Percentiles rank a stretch among this genome's conserved stretches.
Evolutionary conservation across 139 green algal species (phyloP).

Genomic region (Gonium pectorale): DNA sequence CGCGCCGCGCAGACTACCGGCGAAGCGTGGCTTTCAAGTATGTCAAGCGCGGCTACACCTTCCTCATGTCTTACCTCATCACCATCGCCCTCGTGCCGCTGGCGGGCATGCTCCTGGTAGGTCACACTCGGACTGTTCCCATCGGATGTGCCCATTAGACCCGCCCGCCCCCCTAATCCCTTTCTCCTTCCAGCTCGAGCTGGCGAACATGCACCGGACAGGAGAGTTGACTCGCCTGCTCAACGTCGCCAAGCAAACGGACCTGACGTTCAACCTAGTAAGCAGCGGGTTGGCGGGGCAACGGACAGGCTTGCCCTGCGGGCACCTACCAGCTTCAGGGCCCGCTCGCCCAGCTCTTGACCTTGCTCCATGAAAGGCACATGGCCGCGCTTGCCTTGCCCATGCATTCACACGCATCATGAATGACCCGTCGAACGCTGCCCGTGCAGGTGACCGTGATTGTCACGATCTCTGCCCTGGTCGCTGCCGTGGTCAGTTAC

Average conservation of each 20-base stretch:
- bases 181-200: slow-evolving; percentile 73
- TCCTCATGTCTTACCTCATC: slow-evolving; percentile 79
- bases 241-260: slow-evolving; percentile 75
- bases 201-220: slow-evolving; percentile 82
- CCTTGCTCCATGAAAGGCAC: no score
- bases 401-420: no score
- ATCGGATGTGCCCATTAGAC: not conserved
- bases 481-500: slow-evolving; percentile 72
- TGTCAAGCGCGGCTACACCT: slow-evolving; percentile 90
- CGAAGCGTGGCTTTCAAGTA: slow-evolving; percentile 87
- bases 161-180: not conserved
- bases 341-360: no score
- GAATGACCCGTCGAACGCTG: no score
- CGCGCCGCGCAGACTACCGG: slow-evolving; percentile 57
- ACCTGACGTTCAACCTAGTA: slow-evolving; percentile 94
- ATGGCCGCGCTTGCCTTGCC: not conserved
- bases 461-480: slow-evolving; percentile 70
- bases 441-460: slow-evolving; percentile 87
- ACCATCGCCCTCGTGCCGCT: slow-evolving; percentile 78
- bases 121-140: not conserved
- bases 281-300: slow-evolving; percentile 11
- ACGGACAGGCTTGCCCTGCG: no score
- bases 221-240: slow-evolving; percentile 81
- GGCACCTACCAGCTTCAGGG: no score
- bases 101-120: slow-evolving; percentile 50